phyloP scores from a whole-genome alignment of 129 eudicot species.

The Saussurea involucrata region DNA sequence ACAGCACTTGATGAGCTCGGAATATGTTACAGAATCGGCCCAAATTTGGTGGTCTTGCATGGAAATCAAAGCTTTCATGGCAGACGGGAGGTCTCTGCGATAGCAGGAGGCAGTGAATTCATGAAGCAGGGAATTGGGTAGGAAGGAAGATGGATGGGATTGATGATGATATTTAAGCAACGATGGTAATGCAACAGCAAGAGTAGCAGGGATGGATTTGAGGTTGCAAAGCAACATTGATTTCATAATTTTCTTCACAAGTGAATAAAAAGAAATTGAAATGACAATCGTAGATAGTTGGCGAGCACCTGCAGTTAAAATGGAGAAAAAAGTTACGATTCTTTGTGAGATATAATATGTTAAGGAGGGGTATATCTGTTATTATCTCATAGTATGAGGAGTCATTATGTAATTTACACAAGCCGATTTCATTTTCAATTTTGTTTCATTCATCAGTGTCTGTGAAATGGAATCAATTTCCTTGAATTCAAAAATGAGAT shows the following conservation, averaged over 20 bases:
- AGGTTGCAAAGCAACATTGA: constrained; percentile 12
- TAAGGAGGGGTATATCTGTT: neutral
- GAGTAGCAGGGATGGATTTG: constrained; percentile 3
- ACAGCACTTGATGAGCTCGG: constrained; percentile 75
- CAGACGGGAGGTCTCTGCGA: constrained; percentile 57
- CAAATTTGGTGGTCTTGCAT: constrained; percentile 52
- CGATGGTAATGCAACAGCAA: constrained; percentile 1
- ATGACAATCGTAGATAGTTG: neutral
- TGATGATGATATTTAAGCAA: constrained; percentile 16
- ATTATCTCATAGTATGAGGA: neutral
- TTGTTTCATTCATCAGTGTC: neutral
- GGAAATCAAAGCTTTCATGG: constrained; percentile 47
- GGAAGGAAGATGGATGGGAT: neutral
- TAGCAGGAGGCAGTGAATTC: constrained; percentile 57
- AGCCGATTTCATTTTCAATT: neutral
- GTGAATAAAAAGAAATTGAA: neutral
- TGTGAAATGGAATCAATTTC: too few relatives aligned
- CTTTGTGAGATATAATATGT: too few relatives aligned
- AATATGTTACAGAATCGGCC: constrained; percentile 65
- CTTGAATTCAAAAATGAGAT: too few relatives aligned
- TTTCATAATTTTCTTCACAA: constrained; percentile 11
- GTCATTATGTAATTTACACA: neutral
- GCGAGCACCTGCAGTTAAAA: too few relatives aligned
- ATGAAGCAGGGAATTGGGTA: constrained; percentile 15
- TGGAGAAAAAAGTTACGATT: too few relatives aligned